Evolutionary conservation across 2,329 filamentous ascomycete genomes (phyloP).

Genomic region (Fusarium keratoplasticum): DNA sequence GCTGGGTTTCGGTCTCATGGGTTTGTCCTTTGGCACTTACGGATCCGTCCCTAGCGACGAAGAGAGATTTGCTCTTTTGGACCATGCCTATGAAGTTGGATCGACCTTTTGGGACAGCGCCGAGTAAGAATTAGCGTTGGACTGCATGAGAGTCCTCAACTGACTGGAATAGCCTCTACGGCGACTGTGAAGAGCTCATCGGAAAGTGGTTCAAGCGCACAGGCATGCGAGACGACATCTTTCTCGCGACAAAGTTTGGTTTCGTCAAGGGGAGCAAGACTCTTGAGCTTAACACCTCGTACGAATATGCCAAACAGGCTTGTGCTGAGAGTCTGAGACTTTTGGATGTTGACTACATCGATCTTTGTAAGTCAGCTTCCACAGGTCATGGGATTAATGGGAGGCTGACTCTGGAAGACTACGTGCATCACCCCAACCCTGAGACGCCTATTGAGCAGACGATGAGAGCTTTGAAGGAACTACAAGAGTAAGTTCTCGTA

Average conservation of each 20-base stretch:
- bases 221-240: conserved; percentile 56
- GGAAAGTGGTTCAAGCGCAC: conserved; percentile 61
- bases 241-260: conserved; percentile 54
- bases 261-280: conserved; percentile 21
- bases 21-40: conserved; percentile 41
- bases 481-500: conserved; percentile 47
- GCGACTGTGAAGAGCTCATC: conserved; percentile 58
- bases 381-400: accelerated
- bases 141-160: too few species aligned
- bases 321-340: conserved; percentile 50
- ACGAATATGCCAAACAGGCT: conserved; percentile 23
- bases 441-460: conserved; percentile 60
- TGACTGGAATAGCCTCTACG: conserved; percentile 49
- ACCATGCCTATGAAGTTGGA: conserved; percentile 59
- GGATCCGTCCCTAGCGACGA: conserved; percentile 52
- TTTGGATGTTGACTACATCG: conserved; percentile 59
- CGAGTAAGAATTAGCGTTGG: too few species aligned
- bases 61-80: conserved; percentile 61
- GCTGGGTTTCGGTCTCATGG: conserved; percentile 65
- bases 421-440: conserved; percentile 59
- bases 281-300: conserved; percentile 3
- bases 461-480: conserved; percentile 57
- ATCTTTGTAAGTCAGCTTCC: conserved; percentile 51
- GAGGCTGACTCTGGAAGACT: conserved; percentile 42
- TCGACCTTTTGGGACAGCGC: conserved; percentile 61